phyloP scores from a whole-genome alignment of 495 filamentous ascomycete genomes.

The Penicillium riverlandense region DNA sequence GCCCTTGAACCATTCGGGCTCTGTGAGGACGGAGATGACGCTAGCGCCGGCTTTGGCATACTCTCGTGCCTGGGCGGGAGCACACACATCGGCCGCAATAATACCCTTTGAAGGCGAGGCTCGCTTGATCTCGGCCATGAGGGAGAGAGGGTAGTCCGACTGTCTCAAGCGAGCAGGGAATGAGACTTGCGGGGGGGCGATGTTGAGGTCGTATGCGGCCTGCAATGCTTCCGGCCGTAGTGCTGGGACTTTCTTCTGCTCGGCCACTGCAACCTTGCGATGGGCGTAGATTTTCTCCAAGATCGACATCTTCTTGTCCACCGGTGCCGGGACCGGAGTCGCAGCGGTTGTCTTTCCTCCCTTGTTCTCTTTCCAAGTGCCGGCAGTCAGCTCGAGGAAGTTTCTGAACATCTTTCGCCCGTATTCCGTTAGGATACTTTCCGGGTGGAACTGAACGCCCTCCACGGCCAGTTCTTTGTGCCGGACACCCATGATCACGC shows the following conservation, averaged over 20 bases:
- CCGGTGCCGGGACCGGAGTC: conserved; percentile 4
- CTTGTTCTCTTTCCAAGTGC: conserved; percentile 81
- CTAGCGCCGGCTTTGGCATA: conserved; percentile 94
- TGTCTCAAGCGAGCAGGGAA: conserved; percentile 73
- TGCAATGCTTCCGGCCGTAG: conserved; percentile 80
- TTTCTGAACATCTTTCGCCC: conserved; percentile 87
- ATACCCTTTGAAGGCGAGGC: conserved; percentile 95
- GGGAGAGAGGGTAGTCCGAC: conserved; percentile 72
- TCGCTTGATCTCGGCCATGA: conserved; percentile 96
- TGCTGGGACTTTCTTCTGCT: conserved; percentile 82
- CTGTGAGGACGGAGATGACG: conserved; percentile 93
- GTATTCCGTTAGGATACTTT: conserved; percentile 89
- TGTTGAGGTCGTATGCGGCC: conserved; percentile 72
- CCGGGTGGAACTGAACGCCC: conserved; percentile 95
- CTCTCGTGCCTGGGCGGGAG: conserved; percentile 80
- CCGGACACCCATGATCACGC: conserved; percentile 91
- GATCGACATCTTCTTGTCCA: conserved; percentile 68
- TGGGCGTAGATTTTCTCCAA: conserved; percentile 87
- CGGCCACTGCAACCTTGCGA: conserved; percentile 65
- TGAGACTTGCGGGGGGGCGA: conserved; percentile 77
- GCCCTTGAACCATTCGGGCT: conserved; percentile 98
- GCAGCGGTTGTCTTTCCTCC: conserved; percentile 25
- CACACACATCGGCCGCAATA: conserved; percentile 80
- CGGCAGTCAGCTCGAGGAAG: conserved; percentile 77
- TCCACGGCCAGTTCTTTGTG: conserved; percentile 88